phyloP scores from a whole-genome alignment of 1,284 basidiomycete species.

The Golubevia sp. region DNA sequence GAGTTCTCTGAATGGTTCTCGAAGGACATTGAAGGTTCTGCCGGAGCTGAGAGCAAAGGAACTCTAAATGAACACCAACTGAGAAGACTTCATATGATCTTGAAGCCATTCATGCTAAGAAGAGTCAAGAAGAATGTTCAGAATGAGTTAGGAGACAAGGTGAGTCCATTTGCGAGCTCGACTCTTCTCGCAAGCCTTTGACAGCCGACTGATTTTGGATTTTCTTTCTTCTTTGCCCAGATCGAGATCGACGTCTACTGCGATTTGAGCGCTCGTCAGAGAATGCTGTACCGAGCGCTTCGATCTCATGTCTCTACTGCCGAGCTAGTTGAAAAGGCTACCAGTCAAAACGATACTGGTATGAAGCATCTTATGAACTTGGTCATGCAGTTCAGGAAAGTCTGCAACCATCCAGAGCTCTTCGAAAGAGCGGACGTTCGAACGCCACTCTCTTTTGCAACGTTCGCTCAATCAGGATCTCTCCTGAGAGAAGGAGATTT shows the following conservation, averaged over 20 bases:
- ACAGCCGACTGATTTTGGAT: too few relatives aligned
- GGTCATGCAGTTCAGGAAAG: conserved; percentile 62
- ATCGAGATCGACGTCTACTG: conserved; percentile 60
- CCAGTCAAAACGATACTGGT: conserved; percentile 43
- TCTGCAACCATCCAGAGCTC: conserved; percentile 60
- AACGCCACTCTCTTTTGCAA: conserved; percentile 47
- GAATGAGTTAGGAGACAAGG: conserved; percentile 61
- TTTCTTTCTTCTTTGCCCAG: conserved; percentile 4
- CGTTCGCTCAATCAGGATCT: conserved; percentile 48
- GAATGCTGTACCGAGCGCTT: conserved; percentile 52
- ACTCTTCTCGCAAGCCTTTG: too few relatives aligned
- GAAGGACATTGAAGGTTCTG: conserved; percentile 59
- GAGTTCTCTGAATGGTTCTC: conserved; percentile 62
- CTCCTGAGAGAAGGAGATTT: conserved; percentile 48
- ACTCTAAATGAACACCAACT: conserved; percentile 61
- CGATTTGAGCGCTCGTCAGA: conserved; percentile 57
- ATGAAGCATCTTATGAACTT: conserved; percentile 61
- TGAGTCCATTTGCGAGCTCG: too few relatives aligned
- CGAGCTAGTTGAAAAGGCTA: conserved; percentile 59
- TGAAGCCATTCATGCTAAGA: conserved; percentile 62
- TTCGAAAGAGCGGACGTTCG: conserved; percentile 60
- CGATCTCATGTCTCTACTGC: conserved; percentile 54
- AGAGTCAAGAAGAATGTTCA: conserved; percentile 62
- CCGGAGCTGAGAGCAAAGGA: conserved; percentile 55
- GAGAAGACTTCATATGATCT: conserved; percentile 60